phyloP scores from a whole-genome alignment of 495 filamentous ascomycete genomes.

The Delitschia confertaspora region DNA sequence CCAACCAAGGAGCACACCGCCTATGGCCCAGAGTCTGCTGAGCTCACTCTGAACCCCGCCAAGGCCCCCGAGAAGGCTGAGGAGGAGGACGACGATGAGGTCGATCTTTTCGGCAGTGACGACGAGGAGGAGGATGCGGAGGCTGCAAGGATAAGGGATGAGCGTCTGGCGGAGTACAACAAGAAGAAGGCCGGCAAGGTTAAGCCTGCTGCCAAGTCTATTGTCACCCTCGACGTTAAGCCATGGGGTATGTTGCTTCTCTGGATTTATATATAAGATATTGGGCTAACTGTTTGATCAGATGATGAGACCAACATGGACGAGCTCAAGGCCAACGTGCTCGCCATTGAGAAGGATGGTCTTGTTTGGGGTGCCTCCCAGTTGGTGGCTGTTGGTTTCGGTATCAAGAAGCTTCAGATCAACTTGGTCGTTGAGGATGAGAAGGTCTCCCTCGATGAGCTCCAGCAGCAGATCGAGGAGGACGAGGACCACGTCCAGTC shows the following conservation, averaged over 20 bases:
- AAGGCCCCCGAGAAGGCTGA: conserved; percentile 64
- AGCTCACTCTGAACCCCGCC: conserved; percentile 71
- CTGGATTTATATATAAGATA: neutral
- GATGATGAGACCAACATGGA: conserved; percentile 92
- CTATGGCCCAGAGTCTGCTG: conserved; percentile 78
- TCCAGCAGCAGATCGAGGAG: conserved; percentile 77
- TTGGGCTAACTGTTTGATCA: conserved; percentile 30
- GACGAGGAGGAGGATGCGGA: conserved; percentile 91
- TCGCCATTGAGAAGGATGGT: conserved; percentile 82
- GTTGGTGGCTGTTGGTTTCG: conserved; percentile 83
- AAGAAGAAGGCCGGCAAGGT: conserved; percentile 92
- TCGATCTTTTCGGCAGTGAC: conserved; percentile 80
- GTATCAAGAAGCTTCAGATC: conserved; percentile 99
- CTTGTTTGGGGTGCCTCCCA: conserved; percentile 93
- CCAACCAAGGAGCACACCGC: conserved; percentile 75
- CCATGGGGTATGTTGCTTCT: conserved; percentile 78
- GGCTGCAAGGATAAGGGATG: conserved; percentile 71
- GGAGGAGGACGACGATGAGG: conserved; percentile 71
- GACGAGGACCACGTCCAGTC: conserved; percentile 98
- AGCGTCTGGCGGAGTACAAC: conserved; percentile 84
- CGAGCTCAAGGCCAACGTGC: conserved; percentile 71
- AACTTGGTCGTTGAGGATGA: conserved; percentile 96
- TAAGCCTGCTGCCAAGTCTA: conserved; percentile 87
- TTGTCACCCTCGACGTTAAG: conserved; percentile 94
- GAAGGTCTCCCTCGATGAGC: conserved; percentile 79